These are phyloP conservation scores for Leccinum subgranulosum DNA, from an alignment of 768 basidiomycete species.

Conservation along the genomic window DNA sequence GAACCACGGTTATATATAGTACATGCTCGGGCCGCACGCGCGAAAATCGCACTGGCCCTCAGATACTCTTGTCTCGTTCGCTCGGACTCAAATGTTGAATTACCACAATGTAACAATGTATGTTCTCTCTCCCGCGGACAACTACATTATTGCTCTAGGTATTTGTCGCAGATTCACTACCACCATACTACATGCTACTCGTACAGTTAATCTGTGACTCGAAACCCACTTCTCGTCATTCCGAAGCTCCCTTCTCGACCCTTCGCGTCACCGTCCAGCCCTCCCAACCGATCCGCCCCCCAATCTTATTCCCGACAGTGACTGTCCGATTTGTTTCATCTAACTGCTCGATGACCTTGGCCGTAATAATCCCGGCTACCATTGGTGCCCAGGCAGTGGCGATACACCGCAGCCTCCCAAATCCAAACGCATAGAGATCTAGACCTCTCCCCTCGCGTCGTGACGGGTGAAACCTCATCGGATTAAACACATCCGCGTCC, in stretches of 20 bases:
- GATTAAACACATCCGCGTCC: slow-evolving; percentile 42
- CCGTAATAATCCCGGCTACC: slow-evolving; percentile 48
- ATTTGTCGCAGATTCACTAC: background rate
- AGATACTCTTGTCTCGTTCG: too few relatives aligned
- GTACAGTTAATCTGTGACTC: background rate
- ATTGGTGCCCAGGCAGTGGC: slow-evolving; percentile 56
- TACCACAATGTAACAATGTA: too few relatives aligned
- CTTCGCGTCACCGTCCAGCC: slow-evolving; percentile 33
- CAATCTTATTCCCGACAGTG: slow-evolving; percentile 22
- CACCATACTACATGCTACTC: background rate
- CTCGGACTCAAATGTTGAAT: too few relatives aligned
- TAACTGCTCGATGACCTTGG: slow-evolving; percentile 36
- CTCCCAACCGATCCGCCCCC: slow-evolving; percentile 48
- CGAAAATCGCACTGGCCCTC: too few relatives aligned
- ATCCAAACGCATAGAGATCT: slow-evolving; percentile 44
- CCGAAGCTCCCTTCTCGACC: slow-evolving; percentile 1
- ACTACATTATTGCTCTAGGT: background rate
- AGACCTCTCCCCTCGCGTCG: slow-evolving; percentile 18
- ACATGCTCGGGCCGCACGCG: too few relatives aligned
- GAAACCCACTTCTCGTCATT: background rate
- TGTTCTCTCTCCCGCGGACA: background rate
- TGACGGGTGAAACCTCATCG: slow-evolving; percentile 37
- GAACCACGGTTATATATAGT: background rate
- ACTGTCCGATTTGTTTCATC: slow-evolving; percentile 19
- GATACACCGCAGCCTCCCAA: slow-evolving; percentile 35